Conservation (phyloP, 225 moss, liverwort and hornwort species). For the Pseudisothecium myosuroides region DNA sequence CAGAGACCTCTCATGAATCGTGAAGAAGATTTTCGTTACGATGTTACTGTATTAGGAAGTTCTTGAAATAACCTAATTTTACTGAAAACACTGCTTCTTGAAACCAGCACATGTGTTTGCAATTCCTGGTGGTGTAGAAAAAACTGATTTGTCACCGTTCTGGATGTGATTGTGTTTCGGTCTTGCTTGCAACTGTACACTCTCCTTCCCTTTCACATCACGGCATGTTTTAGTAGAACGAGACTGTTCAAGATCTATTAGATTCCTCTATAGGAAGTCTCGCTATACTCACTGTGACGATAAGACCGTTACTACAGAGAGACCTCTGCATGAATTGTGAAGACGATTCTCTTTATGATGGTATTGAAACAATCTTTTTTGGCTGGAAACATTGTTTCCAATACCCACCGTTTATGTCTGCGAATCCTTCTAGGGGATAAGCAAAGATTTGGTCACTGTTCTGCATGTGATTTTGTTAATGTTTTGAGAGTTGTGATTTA, state of each 20-base stretch:
- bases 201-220: not conserved
- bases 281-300: not conserved
- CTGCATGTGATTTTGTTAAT: not conserved
- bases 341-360: not conserved
- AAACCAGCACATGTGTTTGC: not conserved
- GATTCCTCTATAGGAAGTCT: not conserved
- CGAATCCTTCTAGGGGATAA: not conserved
- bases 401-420: not conserved
- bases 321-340: not conserved
- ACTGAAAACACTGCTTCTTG: not conserved
- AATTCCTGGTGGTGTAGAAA: not conserved
- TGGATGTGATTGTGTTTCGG: not conserved
- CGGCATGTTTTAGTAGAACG: not conserved
- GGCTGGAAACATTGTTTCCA: not conserved
- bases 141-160: not conserved
- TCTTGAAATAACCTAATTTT: not conserved
- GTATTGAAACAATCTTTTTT: not conserved
- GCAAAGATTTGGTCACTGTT: not conserved
- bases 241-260: not conserved
- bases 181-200: not conserved
- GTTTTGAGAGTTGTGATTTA: not conserved
- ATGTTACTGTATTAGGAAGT: not conserved
- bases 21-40: not conserved
- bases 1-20: not conserved
- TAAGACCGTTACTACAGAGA: not conserved